Evolutionary conservation across 768 basidiomycete genomes (phyloP).

Genomic region (Coprinellus micaceus): DNA sequence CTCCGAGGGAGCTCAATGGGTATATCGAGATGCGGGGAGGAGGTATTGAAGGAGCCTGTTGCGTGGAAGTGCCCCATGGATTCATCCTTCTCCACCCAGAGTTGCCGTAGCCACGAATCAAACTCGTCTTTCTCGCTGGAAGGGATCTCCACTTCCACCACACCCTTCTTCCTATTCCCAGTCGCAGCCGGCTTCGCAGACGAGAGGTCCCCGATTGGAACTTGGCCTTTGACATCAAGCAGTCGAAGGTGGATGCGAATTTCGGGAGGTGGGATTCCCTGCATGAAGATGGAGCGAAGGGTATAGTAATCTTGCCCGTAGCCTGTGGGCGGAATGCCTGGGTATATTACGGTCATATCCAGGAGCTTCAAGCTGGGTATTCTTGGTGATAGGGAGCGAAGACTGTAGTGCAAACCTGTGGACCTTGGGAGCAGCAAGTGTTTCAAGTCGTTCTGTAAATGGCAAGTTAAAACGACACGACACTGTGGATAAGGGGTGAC

Average conservation of each 20-base stretch:
- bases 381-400: constrained; percentile 76
- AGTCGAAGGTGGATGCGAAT: constrained; percentile 86
- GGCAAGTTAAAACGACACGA: not conserved
- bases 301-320: constrained; percentile 91
- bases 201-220: constrained; percentile 67
- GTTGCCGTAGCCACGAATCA: constrained; percentile 74
- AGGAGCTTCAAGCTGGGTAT: constrained; percentile 75
- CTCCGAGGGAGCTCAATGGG: constrained; percentile 54
- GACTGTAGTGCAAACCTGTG: constrained; percentile 81
- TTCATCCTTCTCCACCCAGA: constrained; percentile 86
- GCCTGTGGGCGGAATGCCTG: constrained; percentile 74
- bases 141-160: constrained; percentile 47
- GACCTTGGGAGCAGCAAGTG: constrained; percentile 89
- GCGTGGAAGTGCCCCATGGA: constrained; percentile 66
- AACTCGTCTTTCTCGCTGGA: constrained; percentile 62
- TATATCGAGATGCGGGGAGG: constrained; percentile 40
- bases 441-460: constrained; percentile 64
- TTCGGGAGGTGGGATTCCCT: constrained; percentile 74
- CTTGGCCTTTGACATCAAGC: constrained; percentile 60
- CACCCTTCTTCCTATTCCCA: constrained; percentile 9
- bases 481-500: not conserved
- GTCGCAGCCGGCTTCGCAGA: constrained; percentile 17
- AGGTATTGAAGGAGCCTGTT: constrained; percentile 41
- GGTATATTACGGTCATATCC: constrained; percentile 92
- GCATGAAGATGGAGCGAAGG: constrained; percentile 81